Evolutionary conservation across 2,329 filamentous ascomycete species (phyloP), one percentile per base, ranked within the genome.

Genomic region (Aspergillus ochraceus): DNA sequence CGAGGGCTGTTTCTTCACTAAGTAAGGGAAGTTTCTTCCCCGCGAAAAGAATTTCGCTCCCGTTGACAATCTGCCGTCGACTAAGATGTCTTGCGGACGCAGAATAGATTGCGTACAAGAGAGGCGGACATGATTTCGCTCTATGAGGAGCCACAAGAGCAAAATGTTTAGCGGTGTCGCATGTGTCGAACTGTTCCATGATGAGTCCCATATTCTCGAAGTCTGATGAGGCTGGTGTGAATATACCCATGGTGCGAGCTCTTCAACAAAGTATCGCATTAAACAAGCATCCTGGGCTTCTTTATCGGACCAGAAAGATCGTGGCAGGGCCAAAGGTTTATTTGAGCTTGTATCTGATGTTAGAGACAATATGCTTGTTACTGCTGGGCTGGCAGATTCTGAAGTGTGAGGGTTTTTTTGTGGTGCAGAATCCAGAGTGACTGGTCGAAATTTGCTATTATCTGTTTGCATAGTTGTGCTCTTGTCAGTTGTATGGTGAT

Each of bases 81-180:
- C 67, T 66, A 6, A 78, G 64, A 52, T 76, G 71, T 46, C 75
- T 65, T 17, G 74, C 71, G 9, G 74, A 73, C 6, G 68, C 71
- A 36, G 74, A 71, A 47, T 73, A 69, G n/a, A 75, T 66, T 12
- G 71, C 70, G 54, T 72, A 70, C 57, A 73, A 58, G 8, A 81
- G 65, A 29, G 79, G 70, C 0, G 77, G 73, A 32, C 74, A 76
- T 20, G 66, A 60, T 2, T 70, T 68, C 1, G 76, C 77, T 49
- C 76, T 63, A 29, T 73, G 72, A 0, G 77, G 77, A 1, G 78
- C 73, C 26, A 75, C 70, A 3, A 70, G 66, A 2, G 69, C 70
- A 58, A 79, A 79, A 60, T 77, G 74, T 10, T 70, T 68, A 8
- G 70, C 66, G 6, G 68, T 67, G 53, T 79, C 77, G 57, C 76